phyloP scores from a whole-genome alignment of 805 yeast species.

The Hanseniaspora mollemarum region DNA sequence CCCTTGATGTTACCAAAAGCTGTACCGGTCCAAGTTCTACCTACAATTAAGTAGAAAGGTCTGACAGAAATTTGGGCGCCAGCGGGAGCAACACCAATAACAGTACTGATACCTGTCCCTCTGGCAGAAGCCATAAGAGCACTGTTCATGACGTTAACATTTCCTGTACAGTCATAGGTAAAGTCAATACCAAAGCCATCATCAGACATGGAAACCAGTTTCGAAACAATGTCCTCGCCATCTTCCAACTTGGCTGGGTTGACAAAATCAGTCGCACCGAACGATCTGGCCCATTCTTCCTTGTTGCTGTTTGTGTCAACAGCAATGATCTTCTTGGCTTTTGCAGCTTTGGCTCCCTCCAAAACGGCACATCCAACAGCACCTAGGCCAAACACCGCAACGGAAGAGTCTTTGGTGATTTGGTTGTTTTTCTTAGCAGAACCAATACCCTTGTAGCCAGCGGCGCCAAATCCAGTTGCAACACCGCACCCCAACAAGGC shows the following conservation, averaged over 20 bases:
- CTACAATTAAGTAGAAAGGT: conserved; percentile 98
- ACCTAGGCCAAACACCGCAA: conserved; percentile 96
- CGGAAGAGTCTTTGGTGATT: conserved; percentile 80
- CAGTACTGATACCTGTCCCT: conserved; percentile 95
- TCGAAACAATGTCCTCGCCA: conserved; percentile 64
- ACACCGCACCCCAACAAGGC: conserved; percentile 97
- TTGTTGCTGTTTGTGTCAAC: conserved; percentile 79
- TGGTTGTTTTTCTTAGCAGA: conserved; percentile 91
- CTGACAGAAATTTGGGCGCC: conserved; percentile 94
- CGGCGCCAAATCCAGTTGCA: conserved; percentile 98
- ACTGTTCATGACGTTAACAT: conserved; percentile 83
- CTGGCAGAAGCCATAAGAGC: conserved; percentile 96
- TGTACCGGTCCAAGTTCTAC: conserved; percentile 97
- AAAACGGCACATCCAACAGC: conserved; percentile 93
- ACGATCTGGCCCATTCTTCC: conserved; percentile 71
- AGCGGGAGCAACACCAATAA: conserved; percentile 98
- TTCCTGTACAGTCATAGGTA: conserved; percentile 98
- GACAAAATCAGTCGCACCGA: conserved; percentile 92
- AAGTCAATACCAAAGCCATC: conserved; percentile 87
- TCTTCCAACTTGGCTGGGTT: conserved; percentile 70
- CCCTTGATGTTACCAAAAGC: conserved; percentile 99
- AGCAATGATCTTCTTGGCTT: conserved; percentile 71
- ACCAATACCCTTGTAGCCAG: conserved; percentile 41
- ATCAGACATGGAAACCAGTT: conserved; percentile 65
- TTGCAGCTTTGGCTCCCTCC: conserved; percentile 81